Evolutionary conservation across 2,329 filamentous ascomycete genomes (phyloP).

Genomic region (Beauveria scarabaeidicola): DNA sequence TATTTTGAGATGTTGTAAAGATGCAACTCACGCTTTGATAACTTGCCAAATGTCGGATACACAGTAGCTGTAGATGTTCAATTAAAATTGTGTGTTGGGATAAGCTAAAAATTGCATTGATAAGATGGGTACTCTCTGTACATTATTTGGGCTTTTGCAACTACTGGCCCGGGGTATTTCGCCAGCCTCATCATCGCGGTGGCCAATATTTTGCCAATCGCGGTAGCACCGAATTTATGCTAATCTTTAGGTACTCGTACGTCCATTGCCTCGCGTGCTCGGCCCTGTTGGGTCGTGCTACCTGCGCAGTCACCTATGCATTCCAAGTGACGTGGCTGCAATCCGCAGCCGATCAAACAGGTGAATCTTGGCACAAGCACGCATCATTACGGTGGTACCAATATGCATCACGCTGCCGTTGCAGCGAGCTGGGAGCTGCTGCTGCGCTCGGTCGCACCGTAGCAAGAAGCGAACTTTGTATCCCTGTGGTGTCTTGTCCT

Average conservation of each 20-base stretch:
- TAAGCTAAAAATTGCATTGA: background rate
- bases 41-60: no score
- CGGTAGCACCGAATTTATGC: background rate
- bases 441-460: background rate
- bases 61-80: no score
- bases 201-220: background rate
- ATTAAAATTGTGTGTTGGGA: no score
- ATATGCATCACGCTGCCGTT: background rate
- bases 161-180: background rate
- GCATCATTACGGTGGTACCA: background rate
- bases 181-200: background rate
- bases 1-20: no score
- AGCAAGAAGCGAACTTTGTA: background rate
- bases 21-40: no score
- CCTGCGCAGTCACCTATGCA: background rate
- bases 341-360: background rate
- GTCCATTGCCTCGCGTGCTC: background rate
- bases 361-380: background rate
- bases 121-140: background rate
- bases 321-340: background rate
- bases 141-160: background rate
- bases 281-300: background rate
- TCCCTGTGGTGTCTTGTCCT: background rate
- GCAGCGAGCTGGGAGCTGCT: background rate
- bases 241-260: background rate